These are phyloP conservation scores for Penicillium freii DNA, from an alignment of 2,329 filamentous ascomycete species.

Conservation along the genomic window DNA sequence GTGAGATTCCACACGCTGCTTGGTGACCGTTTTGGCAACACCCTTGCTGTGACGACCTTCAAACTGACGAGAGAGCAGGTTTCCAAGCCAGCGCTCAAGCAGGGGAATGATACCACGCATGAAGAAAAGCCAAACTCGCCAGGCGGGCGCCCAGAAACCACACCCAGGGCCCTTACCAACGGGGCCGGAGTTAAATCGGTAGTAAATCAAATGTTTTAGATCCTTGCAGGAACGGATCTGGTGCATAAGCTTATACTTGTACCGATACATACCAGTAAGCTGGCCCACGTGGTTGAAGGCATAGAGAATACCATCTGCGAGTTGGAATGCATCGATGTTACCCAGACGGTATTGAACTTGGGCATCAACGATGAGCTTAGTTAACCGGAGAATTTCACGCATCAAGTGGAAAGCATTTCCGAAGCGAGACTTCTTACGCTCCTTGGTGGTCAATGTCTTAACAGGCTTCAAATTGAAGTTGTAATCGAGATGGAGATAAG, in stretches of 20 bases:
- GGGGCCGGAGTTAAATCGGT: conserved; percentile 94
- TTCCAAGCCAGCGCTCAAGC: conserved; percentile 94
- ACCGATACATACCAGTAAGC: conserved; percentile 98
- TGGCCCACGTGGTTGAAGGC: conserved; percentile 99
- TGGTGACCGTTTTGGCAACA: conserved; percentile 97
- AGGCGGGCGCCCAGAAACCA: conserved; percentile 98
- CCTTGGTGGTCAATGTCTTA: conserved; percentile 97
- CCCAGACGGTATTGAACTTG: conserved; percentile 97
- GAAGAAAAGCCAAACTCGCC: conserved; percentile 99
- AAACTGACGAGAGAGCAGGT: conserved; percentile 93
- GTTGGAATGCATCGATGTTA: conserved; percentile 98
- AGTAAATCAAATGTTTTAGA: conserved; percentile 98
- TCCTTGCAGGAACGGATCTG: conserved; percentile 99
- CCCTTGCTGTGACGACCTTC: conserved; percentile 98
- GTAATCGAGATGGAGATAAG: conserved; percentile 96
- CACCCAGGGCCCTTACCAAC: conserved; percentile 97
- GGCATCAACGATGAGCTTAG: conserved; percentile 96
- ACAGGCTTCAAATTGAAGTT: conserved; percentile 99
- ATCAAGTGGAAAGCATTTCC: conserved; percentile 99
- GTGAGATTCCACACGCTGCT: conserved; percentile 97
- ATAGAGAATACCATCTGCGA: conserved; percentile 97
- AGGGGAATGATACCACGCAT: conserved; percentile 97
- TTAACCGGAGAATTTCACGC: conserved; percentile 93
- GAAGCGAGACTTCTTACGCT: conserved; percentile 98
- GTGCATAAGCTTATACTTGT: conserved; percentile 99